These are phyloP conservation scores for Rhizodiscina lignyota DNA, from an alignment of 495 filamentous ascomycete species.

Conservation along the genomic window DNA sequence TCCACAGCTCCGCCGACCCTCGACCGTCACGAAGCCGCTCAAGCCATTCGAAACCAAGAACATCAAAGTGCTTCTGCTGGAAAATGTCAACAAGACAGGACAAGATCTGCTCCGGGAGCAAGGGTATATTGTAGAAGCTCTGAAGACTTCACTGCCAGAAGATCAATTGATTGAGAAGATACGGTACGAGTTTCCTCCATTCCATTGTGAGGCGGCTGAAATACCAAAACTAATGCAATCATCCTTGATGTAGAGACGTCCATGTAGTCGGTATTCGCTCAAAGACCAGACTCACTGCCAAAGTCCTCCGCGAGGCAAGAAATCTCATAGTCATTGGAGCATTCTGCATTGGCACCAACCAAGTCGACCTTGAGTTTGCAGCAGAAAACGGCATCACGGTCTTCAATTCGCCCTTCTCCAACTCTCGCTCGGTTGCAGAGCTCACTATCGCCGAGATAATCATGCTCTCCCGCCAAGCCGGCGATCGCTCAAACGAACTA, in stretches of 20 bases:
- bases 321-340: slow-evolving; percentile 93
- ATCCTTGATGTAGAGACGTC: slow-evolving; percentile 51
- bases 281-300: slow-evolving; percentile 84
- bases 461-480: slow-evolving; percentile 72
- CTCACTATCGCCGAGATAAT: slow-evolving; percentile 92
- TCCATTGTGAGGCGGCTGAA: too few relatives aligned
- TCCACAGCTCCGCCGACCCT: slow-evolving; percentile 9
- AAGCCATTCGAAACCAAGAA: slow-evolving; percentile 93
- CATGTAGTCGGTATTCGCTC: slow-evolving; percentile 97
- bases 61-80: slow-evolving; percentile 87
- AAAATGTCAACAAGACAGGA: slow-evolving; percentile 90
- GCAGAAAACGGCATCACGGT: slow-evolving; percentile 87
- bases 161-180: slow-evolving; percentile 95
- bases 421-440: slow-evolving; percentile 93
- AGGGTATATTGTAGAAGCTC: slow-evolving; percentile 89
- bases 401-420: slow-evolving; percentile 98
- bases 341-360: slow-evolving; percentile 99
- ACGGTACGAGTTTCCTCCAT: slow-evolving; percentile 36
- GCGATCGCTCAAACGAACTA: slow-evolving; percentile 88
- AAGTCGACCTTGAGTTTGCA: slow-evolving; percentile 87
- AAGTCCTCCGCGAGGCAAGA: slow-evolving; percentile 74
- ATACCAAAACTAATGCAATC: too few relatives aligned
- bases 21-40: slow-evolving; percentile 48
- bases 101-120: slow-evolving; percentile 63
- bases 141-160: slow-evolving; percentile 79